phyloP scores from a whole-genome alignment of 352 stramenopile genomes.

The Phytophthora hybrid region DNA sequence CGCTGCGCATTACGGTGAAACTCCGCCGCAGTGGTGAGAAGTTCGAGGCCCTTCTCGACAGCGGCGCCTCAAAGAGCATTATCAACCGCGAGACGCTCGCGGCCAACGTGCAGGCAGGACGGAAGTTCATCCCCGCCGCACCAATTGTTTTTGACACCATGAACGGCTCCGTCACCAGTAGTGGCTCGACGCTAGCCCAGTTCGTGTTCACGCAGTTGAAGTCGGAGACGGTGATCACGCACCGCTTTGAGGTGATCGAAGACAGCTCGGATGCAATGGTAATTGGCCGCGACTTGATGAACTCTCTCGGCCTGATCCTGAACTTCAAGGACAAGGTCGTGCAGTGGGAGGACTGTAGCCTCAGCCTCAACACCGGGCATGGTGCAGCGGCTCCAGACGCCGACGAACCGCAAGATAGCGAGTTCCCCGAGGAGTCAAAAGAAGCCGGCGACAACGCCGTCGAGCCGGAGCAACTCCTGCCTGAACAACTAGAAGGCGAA shows the following conservation, averaged over 20 bases:
- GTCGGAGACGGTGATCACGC: slow-evolving; percentile 7
- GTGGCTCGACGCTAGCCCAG: background rate
- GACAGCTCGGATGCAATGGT: slow-evolving; percentile 13
- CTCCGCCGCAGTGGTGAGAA: background rate
- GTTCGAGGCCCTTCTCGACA: slow-evolving; percentile 12
- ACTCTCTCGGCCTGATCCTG: slow-evolving; percentile 4
- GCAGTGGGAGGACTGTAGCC: slow-evolving; percentile 13
- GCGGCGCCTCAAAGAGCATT: slow-evolving; percentile 12
- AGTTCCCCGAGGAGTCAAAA: slow-evolving; percentile 14
- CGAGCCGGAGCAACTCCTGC: background rate
- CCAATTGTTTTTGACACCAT: slow-evolving; percentile 14
- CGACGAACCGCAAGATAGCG: background rate
- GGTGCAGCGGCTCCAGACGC: background rate
- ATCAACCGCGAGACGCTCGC: slow-evolving; percentile 7
- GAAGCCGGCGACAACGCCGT: background rate
- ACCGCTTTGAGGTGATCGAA: slow-evolving; percentile 17
- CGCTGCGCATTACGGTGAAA: slow-evolving; percentile 12
- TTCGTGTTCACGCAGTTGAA: slow-evolving; percentile 1
- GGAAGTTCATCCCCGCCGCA: slow-evolving; percentile 6
- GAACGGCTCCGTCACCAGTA: slow-evolving; percentile 3
- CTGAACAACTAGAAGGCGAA: background rate
- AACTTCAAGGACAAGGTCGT: slow-evolving; percentile 8
- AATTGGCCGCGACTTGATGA: slow-evolving; percentile 16
- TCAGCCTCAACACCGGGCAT: slow-evolving; percentile 7
- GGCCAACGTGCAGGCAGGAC: background rate